These are phyloP conservation scores for Peniophora sp. DNA, from an alignment of 1,284 basidiomycete genomes.

Conservation along the genomic window DNA sequence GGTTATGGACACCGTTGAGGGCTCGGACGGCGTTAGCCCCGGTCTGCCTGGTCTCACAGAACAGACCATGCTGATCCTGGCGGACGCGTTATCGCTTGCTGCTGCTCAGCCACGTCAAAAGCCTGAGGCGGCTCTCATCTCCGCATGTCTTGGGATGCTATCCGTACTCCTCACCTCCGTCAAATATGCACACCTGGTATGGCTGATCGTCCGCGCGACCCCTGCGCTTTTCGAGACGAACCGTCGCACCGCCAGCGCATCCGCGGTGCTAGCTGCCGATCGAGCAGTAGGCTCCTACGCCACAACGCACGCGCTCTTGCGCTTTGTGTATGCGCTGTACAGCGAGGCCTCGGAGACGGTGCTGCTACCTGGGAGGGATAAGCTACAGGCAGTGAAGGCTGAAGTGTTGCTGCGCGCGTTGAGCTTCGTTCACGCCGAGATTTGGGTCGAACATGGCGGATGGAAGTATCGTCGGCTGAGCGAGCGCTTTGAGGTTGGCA, in stretches of 20 bases:
- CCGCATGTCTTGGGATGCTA: conserved; percentile 75
- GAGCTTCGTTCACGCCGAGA: conserved; percentile 72
- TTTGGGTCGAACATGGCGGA: conserved; percentile 77
- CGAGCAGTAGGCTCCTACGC: conserved; percentile 68
- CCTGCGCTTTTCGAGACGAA: conserved; percentile 67
- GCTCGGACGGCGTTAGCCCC: conserved; percentile 33
- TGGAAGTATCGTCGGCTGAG: conserved; percentile 78
- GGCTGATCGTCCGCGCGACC: conserved; percentile 80
- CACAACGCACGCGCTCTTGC: conserved; percentile 71
- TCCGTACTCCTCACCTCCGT: conserved; percentile 70
- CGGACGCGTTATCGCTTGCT: conserved; percentile 63
- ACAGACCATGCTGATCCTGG: conserved; percentile 77
- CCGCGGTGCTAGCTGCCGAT: conserved; percentile 65
- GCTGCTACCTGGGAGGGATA: conserved; percentile 46
- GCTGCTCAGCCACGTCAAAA: conserved; percentile 32
- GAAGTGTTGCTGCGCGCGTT: conserved; percentile 74
- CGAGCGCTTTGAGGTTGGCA: conserved; percentile 76
- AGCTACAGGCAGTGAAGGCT: conserved; percentile 66
- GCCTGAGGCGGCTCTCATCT: conserved; percentile 59
- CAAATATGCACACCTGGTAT: conserved; percentile 69
- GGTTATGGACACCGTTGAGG: conserved; percentile 62
- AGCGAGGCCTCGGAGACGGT: conserved; percentile 56
- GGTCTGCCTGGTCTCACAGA: conserved; percentile 68
- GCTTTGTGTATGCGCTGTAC: conserved; percentile 71
- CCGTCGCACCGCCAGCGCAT: conserved; percentile 43